Conservation (phyloP, 345 rosid species). For the Citrus inodora region DNA sequence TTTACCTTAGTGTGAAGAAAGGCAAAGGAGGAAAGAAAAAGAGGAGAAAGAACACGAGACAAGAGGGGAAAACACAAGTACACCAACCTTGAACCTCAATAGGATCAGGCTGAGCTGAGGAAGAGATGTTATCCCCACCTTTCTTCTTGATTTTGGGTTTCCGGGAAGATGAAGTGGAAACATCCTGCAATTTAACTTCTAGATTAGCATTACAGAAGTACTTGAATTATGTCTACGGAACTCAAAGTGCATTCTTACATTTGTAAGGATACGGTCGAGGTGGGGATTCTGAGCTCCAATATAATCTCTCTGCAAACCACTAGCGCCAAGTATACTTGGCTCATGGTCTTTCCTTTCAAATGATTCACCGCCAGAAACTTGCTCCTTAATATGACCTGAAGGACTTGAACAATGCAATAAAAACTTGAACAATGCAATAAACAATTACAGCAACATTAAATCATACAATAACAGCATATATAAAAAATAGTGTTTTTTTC, state of each 20-base stretch:
- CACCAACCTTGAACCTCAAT: conserved; percentile 68
- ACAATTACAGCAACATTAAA: conserved; percentile 36
- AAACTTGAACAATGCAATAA: conserved; percentile 59
- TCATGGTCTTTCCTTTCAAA: conserved; percentile 50
- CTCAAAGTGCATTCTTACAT: conserved; percentile 44
- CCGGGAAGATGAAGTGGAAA: conserved; percentile 42
- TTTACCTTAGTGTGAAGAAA: conserved; percentile 5
- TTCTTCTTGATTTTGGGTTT: conserved; percentile 78
- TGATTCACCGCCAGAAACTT: conserved; percentile 34
- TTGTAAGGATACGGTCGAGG: conserved; percentile 27
- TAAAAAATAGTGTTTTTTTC: neutral
- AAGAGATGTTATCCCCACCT: conserved; percentile 35
- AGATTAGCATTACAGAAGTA: conserved; percentile 18
- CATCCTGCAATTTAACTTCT: conserved; percentile 54
- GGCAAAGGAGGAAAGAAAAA: neutral
- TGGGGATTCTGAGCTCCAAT: conserved; percentile 37
- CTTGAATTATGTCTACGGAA: conserved; percentile 17
- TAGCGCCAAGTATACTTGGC: conserved; percentile 33
- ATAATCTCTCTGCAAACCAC: conserved; percentile 43
- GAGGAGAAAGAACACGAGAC: conserved; percentile 9
- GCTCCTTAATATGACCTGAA: conserved; percentile 65
- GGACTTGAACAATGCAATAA: conserved; percentile 63
- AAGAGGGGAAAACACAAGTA: conserved; percentile 9
- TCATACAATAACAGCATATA: conserved; percentile 6
- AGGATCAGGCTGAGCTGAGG: conserved; percentile 50